Percentiles rank a stretch among this genome's conserved stretches.
phyloP scores from a whole-genome alignment of 495 filamentous ascomycete genomes.

The Penicillium longicatenatum region DNA sequence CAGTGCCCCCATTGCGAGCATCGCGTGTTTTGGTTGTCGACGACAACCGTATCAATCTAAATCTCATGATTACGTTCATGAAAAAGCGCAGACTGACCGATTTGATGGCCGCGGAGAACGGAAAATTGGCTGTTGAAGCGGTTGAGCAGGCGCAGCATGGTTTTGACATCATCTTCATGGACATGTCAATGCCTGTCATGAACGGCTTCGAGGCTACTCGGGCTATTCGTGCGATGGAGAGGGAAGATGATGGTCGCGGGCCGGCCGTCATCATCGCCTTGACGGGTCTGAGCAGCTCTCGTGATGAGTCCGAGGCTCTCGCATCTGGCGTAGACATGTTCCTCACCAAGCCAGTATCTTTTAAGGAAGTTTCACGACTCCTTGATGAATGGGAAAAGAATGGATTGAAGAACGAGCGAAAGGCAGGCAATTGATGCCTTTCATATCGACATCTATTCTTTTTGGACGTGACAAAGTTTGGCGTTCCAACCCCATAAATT shows the following conservation, averaged over 20 bases:
- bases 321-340: constrained; percentile 71
- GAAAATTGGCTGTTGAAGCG: constrained; percentile 53
- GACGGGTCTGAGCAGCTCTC: constrained; percentile 65
- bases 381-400: constrained; percentile 50
- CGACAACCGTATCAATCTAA: constrained; percentile 76
- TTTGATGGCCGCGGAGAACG: constrained; percentile 53
- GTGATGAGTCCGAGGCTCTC: constrained; percentile 67
- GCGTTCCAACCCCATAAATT: not conserved
- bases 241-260: constrained; percentile 33
- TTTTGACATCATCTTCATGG: constrained; percentile 63
- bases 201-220: constrained; percentile 74
- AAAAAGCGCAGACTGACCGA: constrained; percentile 45
- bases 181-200: constrained; percentile 79
- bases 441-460: not conserved
- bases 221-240: constrained; percentile 64
- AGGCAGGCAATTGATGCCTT: not conserved
- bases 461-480: not conserved
- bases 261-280: constrained; percentile 67
- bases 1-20: constrained; percentile 1
- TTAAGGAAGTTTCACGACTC: constrained; percentile 50
- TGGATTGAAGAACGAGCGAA: constrained; percentile 19
- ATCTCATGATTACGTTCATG: constrained; percentile 65
- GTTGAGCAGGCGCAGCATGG: constrained; percentile 43
- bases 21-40: constrained; percentile 65
- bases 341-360: constrained; percentile 69